phyloP scores from a whole-genome alignment of 164 flowering plant genomes.

The Magnolia changhungtana region DNA sequence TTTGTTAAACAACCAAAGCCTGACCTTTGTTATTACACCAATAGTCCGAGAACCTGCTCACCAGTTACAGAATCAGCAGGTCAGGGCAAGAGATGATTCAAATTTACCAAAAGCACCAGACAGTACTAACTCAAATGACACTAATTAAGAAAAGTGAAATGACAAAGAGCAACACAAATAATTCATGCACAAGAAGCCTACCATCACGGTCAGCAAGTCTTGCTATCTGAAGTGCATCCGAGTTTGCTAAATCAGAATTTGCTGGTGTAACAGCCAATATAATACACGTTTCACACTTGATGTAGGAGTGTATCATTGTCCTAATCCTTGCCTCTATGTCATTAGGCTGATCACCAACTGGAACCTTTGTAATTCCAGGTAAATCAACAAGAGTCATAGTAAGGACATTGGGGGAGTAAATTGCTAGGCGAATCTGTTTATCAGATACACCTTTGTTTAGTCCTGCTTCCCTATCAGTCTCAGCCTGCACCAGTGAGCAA shows the following conservation, averaged over 20 bases:
- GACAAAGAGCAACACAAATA: not conserved
- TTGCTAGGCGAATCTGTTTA: slow-evolving; percentile 42
- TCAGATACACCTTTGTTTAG: slow-evolving; percentile 50
- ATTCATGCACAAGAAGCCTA: slow-evolving; percentile 12
- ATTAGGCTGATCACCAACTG: slow-evolving; percentile 57
- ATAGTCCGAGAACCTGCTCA: slow-evolving; percentile 47
- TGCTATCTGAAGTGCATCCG: slow-evolving; percentile 62
- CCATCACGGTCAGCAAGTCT: slow-evolving; percentile 49
- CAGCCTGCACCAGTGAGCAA: slow-evolving; percentile 31
- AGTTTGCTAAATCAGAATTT: slow-evolving; percentile 51
- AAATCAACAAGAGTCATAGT: slow-evolving; percentile 53
- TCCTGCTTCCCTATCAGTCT: slow-evolving; percentile 57
- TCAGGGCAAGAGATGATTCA: slow-evolving; percentile 1
- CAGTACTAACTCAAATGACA: not conserved
- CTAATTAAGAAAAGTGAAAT: not conserved
- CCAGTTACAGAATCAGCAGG: not conserved
- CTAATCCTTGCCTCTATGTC: slow-evolving; percentile 51
- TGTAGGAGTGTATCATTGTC: slow-evolving; percentile 47
- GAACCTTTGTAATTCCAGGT: slow-evolving; percentile 59
- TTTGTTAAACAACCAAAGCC: not conserved
- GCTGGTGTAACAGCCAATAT: slow-evolving; percentile 61
- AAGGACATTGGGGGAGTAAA: slow-evolving; percentile 53
- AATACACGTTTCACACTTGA: slow-evolving; percentile 33
- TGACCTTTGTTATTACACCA: slow-evolving; percentile 61
- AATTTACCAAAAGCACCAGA: not conserved